A percentile compares a stretch with the other conserved stretches of the same genome.
These are phyloP conservation scores for Coemansia sp. DNA, from an alignment of 192 early-diverging fungal genomes.

Conservation along the genomic window DNA sequence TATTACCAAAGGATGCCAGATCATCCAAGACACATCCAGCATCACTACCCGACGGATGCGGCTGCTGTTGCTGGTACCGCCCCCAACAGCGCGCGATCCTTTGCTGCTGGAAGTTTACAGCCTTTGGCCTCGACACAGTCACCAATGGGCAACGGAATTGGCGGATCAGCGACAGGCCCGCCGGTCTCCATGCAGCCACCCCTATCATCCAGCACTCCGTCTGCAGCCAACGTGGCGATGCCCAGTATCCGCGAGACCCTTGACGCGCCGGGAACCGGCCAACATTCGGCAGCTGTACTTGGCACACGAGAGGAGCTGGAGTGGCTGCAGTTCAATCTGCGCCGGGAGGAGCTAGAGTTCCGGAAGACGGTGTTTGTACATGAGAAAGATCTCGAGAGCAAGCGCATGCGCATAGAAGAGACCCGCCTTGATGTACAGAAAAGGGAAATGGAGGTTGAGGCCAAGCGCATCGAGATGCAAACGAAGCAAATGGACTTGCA, in stretches of 20 bases:
- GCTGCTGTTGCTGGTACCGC: background rate
- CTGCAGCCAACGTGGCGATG: slow-evolving; percentile 4
- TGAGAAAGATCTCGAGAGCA: slow-evolving; percentile 37
- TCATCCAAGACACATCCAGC: background rate
- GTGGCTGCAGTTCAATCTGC: slow-evolving; percentile 50
- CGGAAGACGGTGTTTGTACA: slow-evolving; percentile 38
- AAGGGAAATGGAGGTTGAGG: slow-evolving; percentile 37
- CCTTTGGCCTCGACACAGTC: background rate
- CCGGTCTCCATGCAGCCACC: background rate
- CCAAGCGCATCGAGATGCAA: slow-evolving; percentile 24
- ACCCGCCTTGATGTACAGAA: slow-evolving; percentile 33
- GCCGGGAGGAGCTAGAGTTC: slow-evolving; percentile 51
- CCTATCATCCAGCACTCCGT: slow-evolving; percentile 5
- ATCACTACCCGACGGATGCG: background rate
- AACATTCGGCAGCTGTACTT: background rate
- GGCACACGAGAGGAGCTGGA: slow-evolving; percentile 47
- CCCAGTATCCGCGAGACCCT: slow-evolving; percentile 20
- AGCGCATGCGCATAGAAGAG: slow-evolving; percentile 36
- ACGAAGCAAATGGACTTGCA: slow-evolving; percentile 35
- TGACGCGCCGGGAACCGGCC: slow-evolving; percentile 3
- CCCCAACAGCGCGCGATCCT: background rate
- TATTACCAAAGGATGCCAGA: background rate
- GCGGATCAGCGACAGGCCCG: background rate
- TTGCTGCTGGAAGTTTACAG: background rate
- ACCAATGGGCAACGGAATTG: background rate